Conservation (phyloP, 192 early-diverging fungal species). For the Oehlia diaphana region DNA sequence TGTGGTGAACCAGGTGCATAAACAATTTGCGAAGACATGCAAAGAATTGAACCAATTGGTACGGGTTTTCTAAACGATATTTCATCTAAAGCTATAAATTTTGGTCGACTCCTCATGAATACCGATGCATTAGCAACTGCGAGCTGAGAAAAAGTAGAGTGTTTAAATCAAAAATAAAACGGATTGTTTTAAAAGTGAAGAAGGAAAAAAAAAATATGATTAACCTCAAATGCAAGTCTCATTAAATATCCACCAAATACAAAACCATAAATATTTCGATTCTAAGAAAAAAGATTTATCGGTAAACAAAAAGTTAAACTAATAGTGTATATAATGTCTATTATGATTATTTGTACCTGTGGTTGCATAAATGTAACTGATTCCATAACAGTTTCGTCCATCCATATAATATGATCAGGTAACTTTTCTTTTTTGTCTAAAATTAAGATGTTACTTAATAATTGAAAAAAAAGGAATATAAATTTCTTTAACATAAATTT, state of each 20-base stretch:
- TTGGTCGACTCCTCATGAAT: conserved; percentile 60
- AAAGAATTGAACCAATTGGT: conserved; percentile 75
- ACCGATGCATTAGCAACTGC: conserved; percentile 75
- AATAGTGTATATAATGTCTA: too few relatives aligned
- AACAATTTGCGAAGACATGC: conserved; percentile 73
- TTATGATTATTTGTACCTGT: conserved; percentile 64
- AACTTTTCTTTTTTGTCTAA: conserved; percentile 30
- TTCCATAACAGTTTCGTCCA: conserved; percentile 76
- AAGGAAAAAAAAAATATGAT: background rate
- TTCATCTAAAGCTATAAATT: conserved; percentile 68
- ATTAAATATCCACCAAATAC: conserved; percentile 85
- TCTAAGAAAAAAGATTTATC: background rate
- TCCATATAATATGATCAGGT: conserved; percentile 63
- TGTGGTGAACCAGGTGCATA: conserved; percentile 63
- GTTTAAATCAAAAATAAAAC: background rate
- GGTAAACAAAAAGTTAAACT: background rate
- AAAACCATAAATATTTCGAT: conserved; percentile 40
- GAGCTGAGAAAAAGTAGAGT: conserved; percentile 36
- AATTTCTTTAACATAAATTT: background rate
- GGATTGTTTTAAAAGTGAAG: background rate
- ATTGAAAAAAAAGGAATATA: background rate
- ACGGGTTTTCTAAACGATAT: conserved; percentile 86
- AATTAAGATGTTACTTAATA: background rate
- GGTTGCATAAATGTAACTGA: conserved; percentile 68
- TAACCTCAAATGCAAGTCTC: conserved; percentile 75